These are phyloP conservation scores for Litchi chinensis DNA, from an alignment of 345 rosid species.

Conservation along the genomic window DNA sequence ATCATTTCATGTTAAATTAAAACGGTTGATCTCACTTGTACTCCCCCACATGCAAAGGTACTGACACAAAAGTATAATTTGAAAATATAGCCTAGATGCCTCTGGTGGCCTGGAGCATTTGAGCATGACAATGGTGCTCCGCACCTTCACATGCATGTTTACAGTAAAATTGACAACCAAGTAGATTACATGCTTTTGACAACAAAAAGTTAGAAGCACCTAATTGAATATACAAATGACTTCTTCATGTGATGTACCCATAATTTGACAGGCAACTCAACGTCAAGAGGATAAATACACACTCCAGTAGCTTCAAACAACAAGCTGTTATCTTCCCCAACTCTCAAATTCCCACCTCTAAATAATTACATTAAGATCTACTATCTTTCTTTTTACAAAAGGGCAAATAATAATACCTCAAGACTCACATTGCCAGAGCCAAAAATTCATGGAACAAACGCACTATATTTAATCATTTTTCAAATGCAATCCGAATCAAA, in stretches of 20 bases:
- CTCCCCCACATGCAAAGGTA: background rate
- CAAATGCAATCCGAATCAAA: background rate
- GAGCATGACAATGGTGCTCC: background rate
- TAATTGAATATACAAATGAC: background rate
- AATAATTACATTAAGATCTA: background rate
- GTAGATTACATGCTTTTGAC: background rate
- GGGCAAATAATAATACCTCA: background rate
- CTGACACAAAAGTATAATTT: background rate
- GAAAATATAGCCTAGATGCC: background rate
- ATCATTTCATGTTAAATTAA: too few species aligned
- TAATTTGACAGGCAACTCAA: background rate
- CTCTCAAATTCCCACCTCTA: background rate
- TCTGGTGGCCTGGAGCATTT: background rate
- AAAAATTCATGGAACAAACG: background rate
- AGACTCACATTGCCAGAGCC: background rate
- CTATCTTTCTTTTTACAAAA: too few species aligned
- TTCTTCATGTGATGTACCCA: background rate
- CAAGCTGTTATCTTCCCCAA: background rate
- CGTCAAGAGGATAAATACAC: background rate
- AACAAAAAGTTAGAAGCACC: background rate
- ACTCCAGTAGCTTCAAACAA: too few species aligned
- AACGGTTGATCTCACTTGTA: background rate
- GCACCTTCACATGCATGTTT: background rate
- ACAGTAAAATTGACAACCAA: background rate
- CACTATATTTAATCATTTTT: background rate